Evolutionary conservation across 768 basidiomycete genomes (phyloP).

Genomic region (Phaeotremella skinneri): DNA sequence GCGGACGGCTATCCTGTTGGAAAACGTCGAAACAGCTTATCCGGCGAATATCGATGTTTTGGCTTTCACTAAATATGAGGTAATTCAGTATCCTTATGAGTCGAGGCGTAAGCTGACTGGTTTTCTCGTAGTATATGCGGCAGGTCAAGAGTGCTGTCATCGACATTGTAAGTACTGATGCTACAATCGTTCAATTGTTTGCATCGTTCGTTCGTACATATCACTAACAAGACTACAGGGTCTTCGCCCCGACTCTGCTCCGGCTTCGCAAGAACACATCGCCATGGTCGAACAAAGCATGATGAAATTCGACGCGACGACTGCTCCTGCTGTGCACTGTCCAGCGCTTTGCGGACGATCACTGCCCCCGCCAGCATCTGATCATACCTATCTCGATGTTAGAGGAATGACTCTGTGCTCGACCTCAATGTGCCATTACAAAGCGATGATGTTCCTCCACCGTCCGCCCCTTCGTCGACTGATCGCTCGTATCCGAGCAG

Average conservation of each 20-base stretch:
- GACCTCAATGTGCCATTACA: constrained; percentile 44
- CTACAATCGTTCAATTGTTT: neutral
- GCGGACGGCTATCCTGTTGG: constrained; percentile 30
- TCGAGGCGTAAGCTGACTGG: neutral
- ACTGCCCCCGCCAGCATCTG: constrained; percentile 16
- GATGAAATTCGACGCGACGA: constrained; percentile 22
- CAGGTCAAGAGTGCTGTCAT: constrained; percentile 35
- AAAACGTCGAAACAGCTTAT: constrained; percentile 35
- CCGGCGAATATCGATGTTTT: constrained; percentile 21
- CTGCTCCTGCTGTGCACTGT: constrained; percentile 28
- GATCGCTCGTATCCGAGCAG: constrained; percentile 26
- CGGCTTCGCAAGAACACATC: constrained; percentile 29
- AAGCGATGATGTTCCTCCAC: constrained; percentile 43
- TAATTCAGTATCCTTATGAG: neutral
- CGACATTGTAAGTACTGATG: constrained; percentile 35
- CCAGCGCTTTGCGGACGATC: constrained; percentile 31
- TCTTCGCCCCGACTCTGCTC: constrained; percentile 32
- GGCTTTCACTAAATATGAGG: constrained; percentile 24
- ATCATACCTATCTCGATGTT: constrained; percentile 20
- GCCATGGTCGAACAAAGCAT: constrained; percentile 22
- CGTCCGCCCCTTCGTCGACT: constrained; percentile 39
- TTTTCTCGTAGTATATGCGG: constrained; percentile 29
- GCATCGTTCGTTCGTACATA: too few relatives aligned
- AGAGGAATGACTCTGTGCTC: constrained; percentile 17
- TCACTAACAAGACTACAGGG: constrained; percentile 13